A percentile compares a stretch with the other conserved stretches of the same genome.
These are phyloP conservation scores for Austroboletus niveus DNA, from an alignment of 1,284 basidiomycete species.

Conservation along the genomic window DNA sequence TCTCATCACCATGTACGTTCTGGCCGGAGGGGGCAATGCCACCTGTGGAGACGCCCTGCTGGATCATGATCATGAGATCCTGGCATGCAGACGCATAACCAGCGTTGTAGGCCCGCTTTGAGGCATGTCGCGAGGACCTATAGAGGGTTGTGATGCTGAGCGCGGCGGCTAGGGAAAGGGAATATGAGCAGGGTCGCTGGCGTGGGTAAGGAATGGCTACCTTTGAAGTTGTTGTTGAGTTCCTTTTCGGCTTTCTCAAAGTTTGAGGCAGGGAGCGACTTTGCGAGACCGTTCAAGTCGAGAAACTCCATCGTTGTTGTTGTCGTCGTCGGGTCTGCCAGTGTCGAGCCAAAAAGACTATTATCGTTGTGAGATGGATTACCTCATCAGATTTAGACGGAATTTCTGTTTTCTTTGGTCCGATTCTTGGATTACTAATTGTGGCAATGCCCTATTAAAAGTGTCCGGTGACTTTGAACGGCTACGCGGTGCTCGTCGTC, in stretches of 20 bases:
- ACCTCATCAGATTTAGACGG: neutral
- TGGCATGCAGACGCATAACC: slow-evolving; percentile 76
- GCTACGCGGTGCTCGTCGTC: neutral
- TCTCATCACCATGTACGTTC: slow-evolving; percentile 46
- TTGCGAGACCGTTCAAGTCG: slow-evolving; percentile 72
- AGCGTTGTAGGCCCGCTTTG: slow-evolving; percentile 72
- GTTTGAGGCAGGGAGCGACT: slow-evolving; percentile 63
- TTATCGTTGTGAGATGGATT: neutral
- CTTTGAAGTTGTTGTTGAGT: slow-evolving; percentile 76
- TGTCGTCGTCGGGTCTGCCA: slow-evolving; percentile 8
- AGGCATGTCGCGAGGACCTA: slow-evolving; percentile 68
- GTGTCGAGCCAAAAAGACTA: neutral
- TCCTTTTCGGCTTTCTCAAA: slow-evolving; percentile 71
- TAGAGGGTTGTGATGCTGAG: slow-evolving; percentile 80
- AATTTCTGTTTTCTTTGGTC: neutral
- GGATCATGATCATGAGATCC: slow-evolving; percentile 75
- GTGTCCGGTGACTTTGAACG: no score
- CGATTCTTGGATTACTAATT: neutral
- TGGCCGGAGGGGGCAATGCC: slow-evolving; percentile 38
- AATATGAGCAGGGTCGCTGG: slow-evolving; percentile 15
- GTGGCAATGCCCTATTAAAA: neutral
- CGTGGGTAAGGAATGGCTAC: slow-evolving; percentile 32
- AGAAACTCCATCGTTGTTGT: slow-evolving; percentile 56
- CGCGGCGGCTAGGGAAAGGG: slow-evolving; percentile 57
- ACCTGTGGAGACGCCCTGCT: slow-evolving; percentile 69